phyloP scores from a whole-genome alignment of 2,329 filamentous ascomycete species.

The Ramularia collo-cygni region DNA sequence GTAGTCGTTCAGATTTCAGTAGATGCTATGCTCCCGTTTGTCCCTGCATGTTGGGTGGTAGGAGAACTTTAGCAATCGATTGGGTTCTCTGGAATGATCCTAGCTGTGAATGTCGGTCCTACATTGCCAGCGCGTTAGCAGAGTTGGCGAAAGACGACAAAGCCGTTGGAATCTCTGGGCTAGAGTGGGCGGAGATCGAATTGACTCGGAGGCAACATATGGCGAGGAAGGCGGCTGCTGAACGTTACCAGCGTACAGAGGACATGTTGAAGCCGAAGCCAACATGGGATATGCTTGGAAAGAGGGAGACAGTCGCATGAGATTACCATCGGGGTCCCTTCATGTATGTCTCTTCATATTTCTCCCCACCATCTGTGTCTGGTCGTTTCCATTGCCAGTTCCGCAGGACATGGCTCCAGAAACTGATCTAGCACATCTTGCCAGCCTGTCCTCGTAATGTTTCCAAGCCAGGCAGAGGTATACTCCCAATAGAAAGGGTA shows the following conservation, averaged over 20 bases:
- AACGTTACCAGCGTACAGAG: conserved; percentile 14
- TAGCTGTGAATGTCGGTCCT: too few species aligned
- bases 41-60: too few species aligned
- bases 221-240: conserved; percentile 26
- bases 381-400: conserved; percentile 37
- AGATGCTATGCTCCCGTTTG: too few species aligned
- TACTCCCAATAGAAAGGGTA: conserved; percentile 44
- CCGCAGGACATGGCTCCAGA: conserved; percentile 32
- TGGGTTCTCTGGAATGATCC: too few species aligned
- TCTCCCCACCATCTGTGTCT: conserved; percentile 36
- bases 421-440: conserved; percentile 29
- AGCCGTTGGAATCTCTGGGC: conserved; percentile 31
- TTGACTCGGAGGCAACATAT: conserved; percentile 31
- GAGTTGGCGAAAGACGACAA: conserved; percentile 31
- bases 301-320: conserved; percentile 1
- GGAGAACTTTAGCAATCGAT: too few species aligned
- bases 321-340: not conserved
- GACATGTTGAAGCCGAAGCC: conserved; percentile 20
- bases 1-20: too few species aligned
- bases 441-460: conserved; percentile 35
- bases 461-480: conserved; percentile 36
- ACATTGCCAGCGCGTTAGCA: conserved; percentile 30
- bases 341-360: conserved; percentile 8
- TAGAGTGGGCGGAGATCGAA: conserved; percentile 35
- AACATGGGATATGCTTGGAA: conserved; percentile 20